Base-by-base conservation (phyloP, 306 rosid species). In the Rosa lucieae region DNA sequence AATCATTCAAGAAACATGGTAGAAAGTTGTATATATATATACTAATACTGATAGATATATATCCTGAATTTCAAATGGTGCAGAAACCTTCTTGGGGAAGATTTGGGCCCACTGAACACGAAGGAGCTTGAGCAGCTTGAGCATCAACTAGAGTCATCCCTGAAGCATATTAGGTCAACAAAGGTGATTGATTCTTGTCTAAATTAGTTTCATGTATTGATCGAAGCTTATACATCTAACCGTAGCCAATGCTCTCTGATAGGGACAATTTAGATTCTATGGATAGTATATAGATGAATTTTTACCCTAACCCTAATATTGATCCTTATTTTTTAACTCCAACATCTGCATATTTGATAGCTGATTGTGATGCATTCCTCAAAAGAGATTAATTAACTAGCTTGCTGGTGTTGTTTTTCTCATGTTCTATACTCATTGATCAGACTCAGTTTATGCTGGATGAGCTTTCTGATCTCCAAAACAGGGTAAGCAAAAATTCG, bases 11-110 rank as follows among this genome's bases (percentile, higher is more conserved):
- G 20, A 62, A 62, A 62, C 15, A 10, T 26, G 40, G 18, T 62
- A 39, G 44, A 37, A 65, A 66, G 21, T 5, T 6, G 21, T 37
- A 35, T 66, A 13, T 62, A 62, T 15, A 8, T 1, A 13, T 47
- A 51, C 7, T n/a, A 7, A 23, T 35, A 51, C 14, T 13, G 17
- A 26, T 13, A 9, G 51, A 29, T 46, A 1, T 61, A 29, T 46
- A 1, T 61, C 32, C 11, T 43, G 55, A 35, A 32, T 67, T 20
- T 23, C 35, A 40, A 49, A 77, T 79, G 58, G 9, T 65, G 70
- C 75, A 94, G 98, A 80, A 90, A 90, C 83, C 85, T 94, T 63
- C 91, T 92, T 4, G 98, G 98, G 81, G 98, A 94, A 81, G 98
- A 94, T 84, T 83, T 94, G 77, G 89, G 84, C 5, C 84, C 86